phyloP scores from a whole-genome alignment of 345 rosid genomes.

The Trapa bicornis region DNA sequence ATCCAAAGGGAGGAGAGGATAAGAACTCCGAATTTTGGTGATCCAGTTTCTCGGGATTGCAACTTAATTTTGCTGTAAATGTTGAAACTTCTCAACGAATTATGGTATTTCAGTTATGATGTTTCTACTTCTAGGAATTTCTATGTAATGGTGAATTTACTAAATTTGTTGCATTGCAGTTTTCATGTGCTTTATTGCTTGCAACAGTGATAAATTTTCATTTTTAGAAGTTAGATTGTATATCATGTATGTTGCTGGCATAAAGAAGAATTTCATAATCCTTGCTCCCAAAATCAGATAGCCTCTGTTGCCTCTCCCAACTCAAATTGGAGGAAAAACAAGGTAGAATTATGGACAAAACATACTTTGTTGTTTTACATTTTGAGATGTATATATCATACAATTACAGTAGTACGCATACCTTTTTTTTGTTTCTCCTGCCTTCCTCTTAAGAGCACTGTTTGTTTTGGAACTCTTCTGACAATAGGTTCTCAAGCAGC shows the following conservation, averaged over 20 bases:
- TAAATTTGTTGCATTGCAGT: not conserved
- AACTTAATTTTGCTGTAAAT: not conserved
- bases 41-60: not conserved
- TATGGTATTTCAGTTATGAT: not conserved
- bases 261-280: no score
- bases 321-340: not conserved
- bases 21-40: constrained; percentile 49
- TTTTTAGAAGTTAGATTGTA: not conserved
- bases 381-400: constrained; percentile 15
- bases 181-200: not conserved
- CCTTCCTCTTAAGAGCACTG: constrained; percentile 32
- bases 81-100: not conserved
- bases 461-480: constrained; percentile 43
- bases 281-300: no score
- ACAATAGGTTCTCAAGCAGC: constrained; percentile 39
- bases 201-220: not conserved
- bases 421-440: constrained; percentile 5
- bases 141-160: not conserved
- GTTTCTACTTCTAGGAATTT: not conserved
- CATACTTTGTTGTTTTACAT: constrained; percentile 9
- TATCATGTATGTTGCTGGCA: no score
- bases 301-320: not conserved
- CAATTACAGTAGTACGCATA: constrained; percentile 18
- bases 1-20: constrained; percentile 28
- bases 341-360: not conserved